Conservation (phyloP, 78 protist genomes). For the Dictyostelium capitatum region DNA sequence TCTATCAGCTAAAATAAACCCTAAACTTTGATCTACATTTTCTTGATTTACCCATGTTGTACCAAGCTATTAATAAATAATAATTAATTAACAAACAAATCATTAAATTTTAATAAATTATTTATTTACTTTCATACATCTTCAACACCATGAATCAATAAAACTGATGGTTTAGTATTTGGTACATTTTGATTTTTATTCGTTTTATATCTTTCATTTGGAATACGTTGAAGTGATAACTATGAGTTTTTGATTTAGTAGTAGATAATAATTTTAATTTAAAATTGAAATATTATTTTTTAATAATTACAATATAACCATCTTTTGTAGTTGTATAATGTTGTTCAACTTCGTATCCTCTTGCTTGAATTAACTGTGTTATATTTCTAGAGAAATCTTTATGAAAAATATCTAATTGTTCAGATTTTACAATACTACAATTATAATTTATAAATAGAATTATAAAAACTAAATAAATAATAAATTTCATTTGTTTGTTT, state of each 20-base stretch:
- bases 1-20: constrained; percentile 42
- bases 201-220: constrained; percentile 34
- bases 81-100: not conserved
- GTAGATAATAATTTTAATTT: not conserved
- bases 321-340: constrained; percentile 67
- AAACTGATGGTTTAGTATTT: constrained; percentile 51
- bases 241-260: not conserved
- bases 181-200: constrained; percentile 32
- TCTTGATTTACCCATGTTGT: constrained; percentile 76
- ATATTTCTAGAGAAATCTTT: not conserved
- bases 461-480: not conserved
- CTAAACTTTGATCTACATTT: constrained; percentile 37
- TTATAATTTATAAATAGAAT: not conserved
- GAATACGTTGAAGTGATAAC: constrained; percentile 68
- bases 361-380: constrained; percentile 4
- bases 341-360: constrained; percentile 81
- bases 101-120: not conserved
- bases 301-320: constrained; percentile 59
- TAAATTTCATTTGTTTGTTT: too few relatives aligned
- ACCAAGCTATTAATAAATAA: not conserved
- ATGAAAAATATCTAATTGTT: not conserved
- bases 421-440: not conserved
- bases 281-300: too few relatives aligned
- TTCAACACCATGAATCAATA: constrained; percentile 82
- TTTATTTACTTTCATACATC: constrained; percentile 38